Evolutionary conservation across 2,329 filamentous ascomycete genomes (phyloP).

Genomic region (Huntiella decipiens): DNA sequence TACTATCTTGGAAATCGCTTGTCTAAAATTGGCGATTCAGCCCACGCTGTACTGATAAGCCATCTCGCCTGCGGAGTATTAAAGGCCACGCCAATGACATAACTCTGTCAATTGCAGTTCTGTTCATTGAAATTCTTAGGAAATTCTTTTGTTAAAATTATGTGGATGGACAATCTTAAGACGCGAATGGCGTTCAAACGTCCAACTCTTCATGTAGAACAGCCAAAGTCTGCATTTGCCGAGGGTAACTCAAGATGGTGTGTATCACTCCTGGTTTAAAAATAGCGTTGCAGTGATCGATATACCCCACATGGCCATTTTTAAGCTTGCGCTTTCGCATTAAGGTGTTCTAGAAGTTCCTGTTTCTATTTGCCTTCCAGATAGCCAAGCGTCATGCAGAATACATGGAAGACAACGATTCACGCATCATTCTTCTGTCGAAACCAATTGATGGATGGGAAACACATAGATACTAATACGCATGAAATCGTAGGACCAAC

Average conservation of each 20-base stretch:
- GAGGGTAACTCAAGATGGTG: constrained; percentile 5
- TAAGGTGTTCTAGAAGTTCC: not conserved
- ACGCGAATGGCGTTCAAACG: not conserved
- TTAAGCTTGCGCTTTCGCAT: not conserved
- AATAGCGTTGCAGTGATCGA: not conserved
- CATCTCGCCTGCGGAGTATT: too few relatives aligned
- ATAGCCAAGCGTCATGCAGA: not conserved
- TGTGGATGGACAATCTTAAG: not conserved
- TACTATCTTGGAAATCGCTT: too few relatives aligned
- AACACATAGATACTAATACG: not conserved
- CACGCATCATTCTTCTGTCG: not conserved
- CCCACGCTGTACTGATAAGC: too few relatives aligned
- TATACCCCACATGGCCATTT: too few relatives aligned
- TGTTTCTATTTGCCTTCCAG: not conserved
- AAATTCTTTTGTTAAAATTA: not conserved
- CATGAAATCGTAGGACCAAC: constrained; percentile 18
- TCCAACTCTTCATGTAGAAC: constrained; percentile 2
- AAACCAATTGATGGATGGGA: not conserved
- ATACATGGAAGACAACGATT: not conserved
- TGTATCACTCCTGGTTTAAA: not conserved
- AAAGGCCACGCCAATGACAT: too few relatives aligned
- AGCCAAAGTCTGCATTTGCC: constrained; percentile 5
- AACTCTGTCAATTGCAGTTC: too few relatives aligned
- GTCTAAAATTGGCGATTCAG: too few relatives aligned
- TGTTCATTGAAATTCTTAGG: not conserved